Evolutionary conservation across 1,284 basidiomycete species (phyloP), one percentile per base, ranked within the genome.

Genomic region (Leccinum solheimii): DNA sequence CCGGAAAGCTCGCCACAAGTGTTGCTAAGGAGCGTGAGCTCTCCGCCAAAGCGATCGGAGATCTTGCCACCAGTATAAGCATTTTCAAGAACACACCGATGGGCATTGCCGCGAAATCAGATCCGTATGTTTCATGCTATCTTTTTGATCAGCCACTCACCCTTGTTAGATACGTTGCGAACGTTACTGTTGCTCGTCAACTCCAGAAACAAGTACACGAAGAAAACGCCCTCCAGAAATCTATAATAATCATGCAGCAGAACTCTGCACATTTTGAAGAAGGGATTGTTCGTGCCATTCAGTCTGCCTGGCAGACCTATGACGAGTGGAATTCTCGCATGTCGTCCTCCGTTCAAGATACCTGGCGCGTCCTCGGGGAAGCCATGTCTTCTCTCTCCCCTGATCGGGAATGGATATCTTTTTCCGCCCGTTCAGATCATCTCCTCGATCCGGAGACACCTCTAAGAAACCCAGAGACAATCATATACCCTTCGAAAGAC

Each of bases 161-260:
- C 55, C 32, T 19, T 52, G 19, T 1, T 61, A 87, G 83, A 8
- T 88, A 81, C 69, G 79, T 92, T 38, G 79, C 84, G 71, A 98
- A 98, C 81, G 82, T 86, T 66, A 82, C 86, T 56, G 97, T 98
- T 57, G 78, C 85, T 60, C 90, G 87, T 62, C 97, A 99, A 78
- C 89, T 99, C 52, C 87, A 92, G 70, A 95, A 92, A 73, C 93
- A 95, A 77, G 95, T 98, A 54, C 90, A 96, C 77, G 97, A 97
- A 78, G 97, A 99, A 79, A 99, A 99, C 73, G 88, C 96, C 0
- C 86, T 99, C 19, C 97, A 99, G 78, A 99, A 99, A 77, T 94
- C 91, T n/a, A 92, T 98, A 73, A 91, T 99, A 72, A 97, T 99
- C 76, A 98, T 98, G 87, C 97, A 99, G 76, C 92, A 98, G 71